These are phyloP conservation scores for Didymella lethalis DNA, from an alignment of 2,329 filamentous ascomycete genomes.

Conservation along the genomic window DNA sequence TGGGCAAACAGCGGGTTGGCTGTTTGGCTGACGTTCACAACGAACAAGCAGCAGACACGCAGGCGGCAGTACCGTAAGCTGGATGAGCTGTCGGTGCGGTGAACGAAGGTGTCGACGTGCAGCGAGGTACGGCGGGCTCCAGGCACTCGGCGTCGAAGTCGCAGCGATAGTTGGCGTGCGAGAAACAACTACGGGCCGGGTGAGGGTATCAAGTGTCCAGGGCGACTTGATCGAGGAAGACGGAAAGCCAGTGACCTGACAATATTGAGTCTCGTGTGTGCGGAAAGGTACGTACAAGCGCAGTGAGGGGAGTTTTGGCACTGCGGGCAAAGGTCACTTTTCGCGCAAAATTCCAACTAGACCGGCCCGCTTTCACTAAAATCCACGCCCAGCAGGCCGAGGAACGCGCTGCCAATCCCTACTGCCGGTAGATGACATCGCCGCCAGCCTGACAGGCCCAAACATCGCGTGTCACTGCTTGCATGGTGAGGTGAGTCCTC, in stretches of 20 bases:
- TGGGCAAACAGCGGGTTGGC: constrained; percentile 24
- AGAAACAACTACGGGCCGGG: constrained; percentile 35
- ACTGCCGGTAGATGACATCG: constrained; percentile 17
- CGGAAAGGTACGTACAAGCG: constrained; percentile 35
- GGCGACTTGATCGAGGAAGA: constrained; percentile 36
- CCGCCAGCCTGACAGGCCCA: constrained; percentile 12
- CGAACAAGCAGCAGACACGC: constrained; percentile 17
- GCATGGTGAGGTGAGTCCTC: constrained; percentile 7
- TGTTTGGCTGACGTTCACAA: constrained; percentile 18
- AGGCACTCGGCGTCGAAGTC: constrained; percentile 37
- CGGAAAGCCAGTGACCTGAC: constrained; percentile 34
- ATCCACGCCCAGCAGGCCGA: constrained; percentile 26
- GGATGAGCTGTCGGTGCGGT: constrained; percentile 21
- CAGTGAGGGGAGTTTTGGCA: constrained; percentile 28
- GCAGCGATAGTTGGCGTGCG: constrained; percentile 28
- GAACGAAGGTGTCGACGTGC: constrained; percentile 24
- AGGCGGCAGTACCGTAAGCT: constrained; percentile 17
- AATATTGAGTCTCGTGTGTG: constrained; percentile 49
- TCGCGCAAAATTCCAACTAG: constrained; percentile 18
- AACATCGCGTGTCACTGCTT: constrained; percentile 10
- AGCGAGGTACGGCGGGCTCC: constrained; percentile 37
- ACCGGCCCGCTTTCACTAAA: constrained; percentile 22
- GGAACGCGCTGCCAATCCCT: constrained; percentile 26
- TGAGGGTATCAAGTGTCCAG: constrained; percentile 37
- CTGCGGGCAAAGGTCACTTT: constrained; percentile 15